A percentile compares a stretch with the other conserved stretches of the same genome.
phyloP scores from a whole-genome alignment of 352 stramenopile species.

The Bremia lactucae region DNA sequence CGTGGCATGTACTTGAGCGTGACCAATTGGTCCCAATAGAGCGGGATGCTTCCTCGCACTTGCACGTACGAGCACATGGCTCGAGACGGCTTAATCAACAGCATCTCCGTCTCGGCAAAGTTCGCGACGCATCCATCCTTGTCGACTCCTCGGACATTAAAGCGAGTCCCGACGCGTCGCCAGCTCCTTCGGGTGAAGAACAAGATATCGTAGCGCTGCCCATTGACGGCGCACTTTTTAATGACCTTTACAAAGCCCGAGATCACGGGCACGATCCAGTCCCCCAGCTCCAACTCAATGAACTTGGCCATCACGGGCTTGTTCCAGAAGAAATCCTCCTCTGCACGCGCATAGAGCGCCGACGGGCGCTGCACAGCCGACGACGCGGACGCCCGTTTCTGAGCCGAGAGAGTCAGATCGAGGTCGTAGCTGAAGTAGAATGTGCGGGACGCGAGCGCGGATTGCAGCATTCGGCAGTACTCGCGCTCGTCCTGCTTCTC shows the following conservation, averaged over 20 bases:
- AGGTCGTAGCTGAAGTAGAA: slow-evolving; percentile 73
- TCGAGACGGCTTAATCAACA: slow-evolving; percentile 37
- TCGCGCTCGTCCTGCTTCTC: slow-evolving; percentile 50
- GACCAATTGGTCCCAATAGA: slow-evolving; percentile 86
- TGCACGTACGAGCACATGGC: slow-evolving; percentile 55
- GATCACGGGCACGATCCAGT: slow-evolving; percentile 74
- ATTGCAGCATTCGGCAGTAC: slow-evolving; percentile 53
- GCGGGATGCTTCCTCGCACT: slow-evolving; percentile 91
- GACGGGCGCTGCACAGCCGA: slow-evolving; percentile 15
- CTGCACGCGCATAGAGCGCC: slow-evolving; percentile 41
- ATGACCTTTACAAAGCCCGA: slow-evolving; percentile 53
- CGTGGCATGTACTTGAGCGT: slow-evolving; percentile 88
- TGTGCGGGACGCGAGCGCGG: slow-evolving; percentile 32
- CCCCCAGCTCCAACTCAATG: slow-evolving; percentile 47
- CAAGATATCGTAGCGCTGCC: slow-evolving; percentile 52
- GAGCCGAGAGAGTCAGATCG: slow-evolving; percentile 65
- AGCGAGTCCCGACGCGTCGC: slow-evolving; percentile 81
- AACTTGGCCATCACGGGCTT: slow-evolving; percentile 48
- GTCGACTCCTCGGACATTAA: slow-evolving; percentile 88
- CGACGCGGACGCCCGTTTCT: slow-evolving; percentile 37
- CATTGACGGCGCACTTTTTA: slow-evolving; percentile 37
- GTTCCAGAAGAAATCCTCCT: slow-evolving; percentile 91
- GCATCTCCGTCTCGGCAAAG: slow-evolving; percentile 93
- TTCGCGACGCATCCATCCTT: slow-evolving; percentile 87
- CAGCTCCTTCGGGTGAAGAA: slow-evolving; percentile 70